A percentile compares a stretch with the other conserved stretches of the same genome.
Conservation (phyloP, 169 alveolate genomes). For the Cryptosporidium sp. region DNA sequence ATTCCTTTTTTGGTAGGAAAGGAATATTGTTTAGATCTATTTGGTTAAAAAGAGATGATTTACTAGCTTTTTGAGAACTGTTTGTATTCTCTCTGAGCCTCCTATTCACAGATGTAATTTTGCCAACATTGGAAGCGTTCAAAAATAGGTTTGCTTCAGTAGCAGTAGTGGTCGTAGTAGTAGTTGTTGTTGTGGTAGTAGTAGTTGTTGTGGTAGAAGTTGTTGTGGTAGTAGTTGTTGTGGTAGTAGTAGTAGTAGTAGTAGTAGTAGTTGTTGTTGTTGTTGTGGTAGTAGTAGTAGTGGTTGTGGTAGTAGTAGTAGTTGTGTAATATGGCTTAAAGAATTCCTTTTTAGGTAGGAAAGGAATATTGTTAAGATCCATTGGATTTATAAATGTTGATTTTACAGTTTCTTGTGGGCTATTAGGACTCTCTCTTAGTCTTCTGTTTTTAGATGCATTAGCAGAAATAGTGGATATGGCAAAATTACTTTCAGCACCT, state of each 20-base stretch:
- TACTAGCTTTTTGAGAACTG: not conserved
- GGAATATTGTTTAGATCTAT: slow-evolving; percentile 22
- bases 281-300: slow-evolving; percentile 34
- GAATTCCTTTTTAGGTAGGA: slow-evolving; percentile 23
- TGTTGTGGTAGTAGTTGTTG: slow-evolving; percentile 8
- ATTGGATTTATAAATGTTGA: slow-evolving; percentile 46
- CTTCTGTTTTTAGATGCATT: not conserved
- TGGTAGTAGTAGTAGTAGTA: slow-evolving; percentile 60
- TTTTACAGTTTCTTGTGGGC: not conserved
- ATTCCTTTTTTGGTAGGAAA: slow-evolving; percentile 34
- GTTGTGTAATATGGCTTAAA: slow-evolving; percentile 33
- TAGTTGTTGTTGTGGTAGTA: not conserved
- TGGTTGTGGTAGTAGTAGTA: slow-evolving; percentile 62
- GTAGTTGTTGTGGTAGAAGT: slow-evolving; percentile 4
- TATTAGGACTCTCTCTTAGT: not conserved
- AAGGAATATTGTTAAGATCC: slow-evolving; percentile 12
- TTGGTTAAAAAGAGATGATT: slow-evolving; percentile 38
- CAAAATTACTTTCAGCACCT: slow-evolving; percentile 56
- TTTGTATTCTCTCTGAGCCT: not conserved
- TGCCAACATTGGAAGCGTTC: not conserved
- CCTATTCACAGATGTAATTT: not conserved
- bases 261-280: not conserved
- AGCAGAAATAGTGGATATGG: slow-evolving; percentile 24
- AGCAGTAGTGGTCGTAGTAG: not conserved
- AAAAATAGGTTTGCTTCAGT: not conserved